Evolutionary conservation across 306 rosid species (phyloP), one percentile per base, ranked within the genome.

Genomic region (Fragaria iinumae): DNA sequence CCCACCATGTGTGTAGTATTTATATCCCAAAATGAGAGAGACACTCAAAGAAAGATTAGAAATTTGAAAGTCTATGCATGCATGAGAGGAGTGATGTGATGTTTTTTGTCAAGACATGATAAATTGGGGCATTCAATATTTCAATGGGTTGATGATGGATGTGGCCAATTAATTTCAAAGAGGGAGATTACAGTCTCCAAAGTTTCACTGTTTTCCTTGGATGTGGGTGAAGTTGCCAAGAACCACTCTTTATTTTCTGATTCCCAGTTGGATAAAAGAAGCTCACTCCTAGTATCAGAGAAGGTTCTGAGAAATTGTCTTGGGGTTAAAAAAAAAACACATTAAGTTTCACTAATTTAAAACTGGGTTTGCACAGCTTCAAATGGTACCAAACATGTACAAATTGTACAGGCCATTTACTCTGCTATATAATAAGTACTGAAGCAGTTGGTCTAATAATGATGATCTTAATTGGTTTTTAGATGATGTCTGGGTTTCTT

Each of bases 51-150:
- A 34, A 65, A 36, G 39, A 65, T 17, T 17, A 36, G 39, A 38
- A 34, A 13, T 27, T 72, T 71, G 10, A 21, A 53, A 27, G 47
- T 32, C 1, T 57, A n/a, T 84, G 89, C 79, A 81, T 86, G 79
- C 85, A 79, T 81, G 83, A 77, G 71, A 77, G 82, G 81, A 75
- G 71, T 79, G 97, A 83, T 80, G 81, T 75, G 93, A 89, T 88
- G 84, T 72, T 85, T 85, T 86, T 91, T 91, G 91, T 84, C 95
- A 69, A 79, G 80, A 76, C 84, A 73, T 85, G 91, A 79, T 75
- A 82, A 88, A 78, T 81, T 79, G 76, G 76, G 82, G 84, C 81
- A 78, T 84, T 84, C 78, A 43, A 43, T 43, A 9, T 43, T 8
- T 43, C 47, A 87, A 78, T 69, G 67, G 17, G 43, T 72, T 29